These are phyloP conservation scores for Asterochloris sp. DNA, from an alignment of 139 green algal species.

Conservation along the genomic window DNA sequence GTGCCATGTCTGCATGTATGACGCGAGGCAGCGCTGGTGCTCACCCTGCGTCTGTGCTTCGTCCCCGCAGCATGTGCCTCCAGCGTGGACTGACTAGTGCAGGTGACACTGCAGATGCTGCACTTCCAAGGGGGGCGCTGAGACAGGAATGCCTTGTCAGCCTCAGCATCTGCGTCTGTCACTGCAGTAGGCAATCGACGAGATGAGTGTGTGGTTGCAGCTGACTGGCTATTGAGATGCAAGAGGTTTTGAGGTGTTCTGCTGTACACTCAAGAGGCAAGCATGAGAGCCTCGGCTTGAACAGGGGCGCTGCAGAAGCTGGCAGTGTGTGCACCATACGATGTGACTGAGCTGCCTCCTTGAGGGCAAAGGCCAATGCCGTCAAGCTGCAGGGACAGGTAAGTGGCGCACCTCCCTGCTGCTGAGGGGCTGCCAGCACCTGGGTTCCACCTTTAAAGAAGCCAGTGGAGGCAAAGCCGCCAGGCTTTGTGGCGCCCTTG, in stretches of 20 bases:
- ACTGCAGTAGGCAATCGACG: no score
- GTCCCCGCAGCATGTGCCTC: conserved; percentile 70
- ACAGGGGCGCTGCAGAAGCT: no score
- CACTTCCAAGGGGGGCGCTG: conserved; percentile 76
- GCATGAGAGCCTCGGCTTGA: conserved; percentile 3
- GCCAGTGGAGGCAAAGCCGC: conserved; percentile 71
- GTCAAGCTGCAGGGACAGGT: no score
- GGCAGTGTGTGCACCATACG: no score
- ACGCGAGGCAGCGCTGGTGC: not conserved
- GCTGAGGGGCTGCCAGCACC: not conserved
- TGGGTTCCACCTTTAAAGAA: conserved; percentile 23
- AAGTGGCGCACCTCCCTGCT: no score
- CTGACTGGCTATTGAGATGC: no score
- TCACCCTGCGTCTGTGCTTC: conserved; percentile 75
- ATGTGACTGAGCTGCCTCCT: no score
- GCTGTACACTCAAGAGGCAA: no score
- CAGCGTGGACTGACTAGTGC: conserved; percentile 84
- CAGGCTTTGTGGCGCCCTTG: conserved; percentile 83
- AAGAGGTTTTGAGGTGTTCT: no score
- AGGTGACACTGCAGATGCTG: conserved; percentile 82
- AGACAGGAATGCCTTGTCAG: conserved; percentile 66
- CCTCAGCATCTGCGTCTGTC: not conserved
- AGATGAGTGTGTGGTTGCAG: no score
- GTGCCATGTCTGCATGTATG: no score
- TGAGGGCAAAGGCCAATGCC: no score